Evolutionary conservation across 1,284 basidiomycete species (phyloP).

Genomic region (Apiotrichum montevideense): DNA sequence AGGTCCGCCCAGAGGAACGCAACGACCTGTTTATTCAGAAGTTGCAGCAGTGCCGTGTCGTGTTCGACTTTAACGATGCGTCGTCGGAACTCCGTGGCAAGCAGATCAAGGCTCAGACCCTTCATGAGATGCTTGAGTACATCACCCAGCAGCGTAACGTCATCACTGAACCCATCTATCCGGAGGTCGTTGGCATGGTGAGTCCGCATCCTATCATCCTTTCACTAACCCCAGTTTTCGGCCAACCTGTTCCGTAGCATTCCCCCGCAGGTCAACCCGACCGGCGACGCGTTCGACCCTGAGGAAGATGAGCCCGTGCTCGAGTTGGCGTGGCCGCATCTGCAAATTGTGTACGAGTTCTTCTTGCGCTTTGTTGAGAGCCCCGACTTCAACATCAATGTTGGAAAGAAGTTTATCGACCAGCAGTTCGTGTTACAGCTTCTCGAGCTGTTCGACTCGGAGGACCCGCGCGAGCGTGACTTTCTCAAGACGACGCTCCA

Average conservation of each 20-base stretch:
- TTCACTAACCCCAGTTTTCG: constrained; percentile 61
- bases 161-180: constrained; percentile 96
- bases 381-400: constrained; percentile 96
- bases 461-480: constrained; percentile 97
- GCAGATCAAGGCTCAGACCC: constrained; percentile 95
- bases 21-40: constrained; percentile 91
- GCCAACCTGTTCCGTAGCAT: constrained; percentile 98
- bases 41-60: constrained; percentile 87
- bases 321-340: constrained; percentile 98
- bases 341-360: constrained; percentile 99
- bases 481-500: constrained; percentile 99
- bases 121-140: constrained; percentile 99
- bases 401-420: constrained; percentile 97
- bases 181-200: constrained; percentile 98
- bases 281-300: constrained; percentile 96
- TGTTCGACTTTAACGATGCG: constrained; percentile 99
- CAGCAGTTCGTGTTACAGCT: constrained; percentile 93
- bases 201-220: constrained; percentile 31
- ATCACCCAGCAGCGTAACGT: constrained; percentile 95
- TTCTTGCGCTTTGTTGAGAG: constrained; percentile 98
- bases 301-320: constrained; percentile 99
- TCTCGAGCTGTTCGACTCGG: constrained; percentile 96
- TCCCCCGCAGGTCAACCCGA: constrained; percentile 97
- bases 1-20: constrained; percentile 82
- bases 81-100: constrained; percentile 93